Evolutionary conservation across 2,329 filamentous ascomycete species (phyloP).

Genomic region (Penicillium olsonii): DNA sequence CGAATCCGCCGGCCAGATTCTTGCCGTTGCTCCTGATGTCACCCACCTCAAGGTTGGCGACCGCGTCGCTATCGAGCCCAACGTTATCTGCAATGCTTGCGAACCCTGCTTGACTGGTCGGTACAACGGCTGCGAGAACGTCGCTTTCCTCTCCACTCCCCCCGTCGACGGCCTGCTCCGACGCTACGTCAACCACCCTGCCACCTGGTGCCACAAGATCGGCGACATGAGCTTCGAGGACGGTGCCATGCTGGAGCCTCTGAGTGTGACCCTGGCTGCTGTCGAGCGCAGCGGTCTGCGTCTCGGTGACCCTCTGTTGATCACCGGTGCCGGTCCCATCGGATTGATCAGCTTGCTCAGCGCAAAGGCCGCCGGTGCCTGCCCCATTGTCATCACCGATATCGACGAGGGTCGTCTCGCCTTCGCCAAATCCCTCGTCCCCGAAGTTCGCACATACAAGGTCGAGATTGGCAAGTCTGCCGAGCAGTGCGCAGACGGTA

Average conservation of each 20-base stretch:
- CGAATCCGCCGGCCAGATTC: slow-evolving; percentile 77
- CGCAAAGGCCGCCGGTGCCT: slow-evolving; percentile 80
- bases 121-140: slow-evolving; percentile 90
- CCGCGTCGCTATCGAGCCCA: slow-evolving; percentile 90
- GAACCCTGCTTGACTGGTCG: slow-evolving; percentile 88
- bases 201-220: slow-evolving; percentile 95
- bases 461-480: slow-evolving; percentile 49
- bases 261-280: slow-evolving; percentile 84
- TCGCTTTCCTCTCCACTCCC: slow-evolving; percentile 86
- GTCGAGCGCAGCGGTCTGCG: slow-evolving; percentile 79
- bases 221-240: slow-evolving; percentile 89
- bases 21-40: slow-evolving; percentile 74
- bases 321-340: slow-evolving; percentile 93
- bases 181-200: slow-evolving; percentile 92
- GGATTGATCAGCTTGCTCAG: slow-evolving; percentile 87
- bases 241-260: slow-evolving; percentile 84
- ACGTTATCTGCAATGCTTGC: slow-evolving; percentile 87
- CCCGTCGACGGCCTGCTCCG: slow-evolving; percentile 84
- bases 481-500: slow-evolving; percentile 70
- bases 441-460: slow-evolving; percentile 72
- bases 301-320: slow-evolving; percentile 82
- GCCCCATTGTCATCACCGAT: slow-evolving; percentile 90
- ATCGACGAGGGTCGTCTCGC: slow-evolving; percentile 82
- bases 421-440: slow-evolving; percentile 83
- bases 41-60: slow-evolving; percentile 78